Evolutionary conservation across 1,139 yeast genomes (phyloP).

Genomic region (Eremothecium gossypii): DNA sequence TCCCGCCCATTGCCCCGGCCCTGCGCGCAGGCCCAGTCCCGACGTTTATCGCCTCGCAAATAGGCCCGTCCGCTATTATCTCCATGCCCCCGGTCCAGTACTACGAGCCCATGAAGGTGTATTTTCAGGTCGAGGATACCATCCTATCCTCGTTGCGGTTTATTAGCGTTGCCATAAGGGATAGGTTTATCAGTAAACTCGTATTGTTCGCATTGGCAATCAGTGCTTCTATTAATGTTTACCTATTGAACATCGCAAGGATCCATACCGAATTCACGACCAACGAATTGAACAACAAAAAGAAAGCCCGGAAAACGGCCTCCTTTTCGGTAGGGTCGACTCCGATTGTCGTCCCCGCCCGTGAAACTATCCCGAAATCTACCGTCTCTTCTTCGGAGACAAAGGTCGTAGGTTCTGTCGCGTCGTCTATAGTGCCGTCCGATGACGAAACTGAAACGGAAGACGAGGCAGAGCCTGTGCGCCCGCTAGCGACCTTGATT

Average conservation of each 20-base stretch:
- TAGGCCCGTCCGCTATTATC: constrained; percentile 34
- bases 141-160: constrained; percentile 44
- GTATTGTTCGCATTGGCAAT: constrained; percentile 64
- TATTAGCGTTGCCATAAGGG: constrained; percentile 68
- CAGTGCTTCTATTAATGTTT: constrained; percentile 74
- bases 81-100: constrained; percentile 59
- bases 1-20: constrained; percentile 31
- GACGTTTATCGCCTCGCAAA: constrained; percentile 16
- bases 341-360: constrained; percentile 1
- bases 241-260: constrained; percentile 70
- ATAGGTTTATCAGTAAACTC: constrained; percentile 70
- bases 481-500: constrained; percentile 55
- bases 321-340: constrained; percentile 4
- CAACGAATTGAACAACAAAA: constrained; percentile 18
- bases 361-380: constrained; percentile 3
- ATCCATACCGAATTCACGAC: constrained; percentile 36
- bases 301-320: constrained; percentile 10
- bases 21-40: constrained; percentile 18
- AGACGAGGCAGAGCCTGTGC: constrained; percentile 33
- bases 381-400: constrained; percentile 13
- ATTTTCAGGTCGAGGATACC: constrained; percentile 60
- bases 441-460: constrained; percentile 46
- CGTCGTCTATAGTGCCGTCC: constrained; percentile 21
- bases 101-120: constrained; percentile 58
- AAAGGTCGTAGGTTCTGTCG: constrained; percentile 7